Base-by-base conservation (phyloP, 2,329 filamentous ascomycete genomes). In the Pseudogymnoascus sp. region DNA sequence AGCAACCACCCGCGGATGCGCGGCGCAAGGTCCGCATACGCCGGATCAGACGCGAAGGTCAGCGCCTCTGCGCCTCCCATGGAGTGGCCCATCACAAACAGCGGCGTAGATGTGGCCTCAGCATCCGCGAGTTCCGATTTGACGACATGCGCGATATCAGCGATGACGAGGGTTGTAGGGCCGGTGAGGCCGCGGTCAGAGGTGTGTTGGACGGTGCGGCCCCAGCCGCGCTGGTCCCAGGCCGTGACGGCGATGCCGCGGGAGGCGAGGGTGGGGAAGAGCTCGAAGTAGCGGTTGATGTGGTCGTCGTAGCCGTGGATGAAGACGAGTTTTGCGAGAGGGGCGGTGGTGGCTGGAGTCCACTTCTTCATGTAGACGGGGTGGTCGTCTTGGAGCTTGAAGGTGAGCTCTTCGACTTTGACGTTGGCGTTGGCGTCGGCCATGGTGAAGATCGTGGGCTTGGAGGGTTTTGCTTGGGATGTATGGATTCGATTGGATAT, bases 271-370 rank as follows among this genome's bases (percentile, higher is more conserved):
- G 77, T 78, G 5, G 86, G 82, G 76, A 95, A 93, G 71, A 96
- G 83, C 63, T 82, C 81, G 72, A 86, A 83, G 77, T 96, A 96
- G 64, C 86, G 84, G 75, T 89, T 86, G 74, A 89, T 79, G 75
- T 96, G 91, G 75, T 96, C 93, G 74, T 86, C 91, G 80, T 93
- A 97, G 70, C 93, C 93, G 77, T 97, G 93, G 66, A 97, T 78
- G 75, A 96, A 89, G 70, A 95, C 80, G 60, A 96, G 75, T 68
- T 89, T 89, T 37, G 92, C 92, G 70, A 82, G 84, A 63, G 69
- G 63, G 2, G 68, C 21, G 16, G 28, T 3, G 28, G 56, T 21
- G 49, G 23, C 31, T 21, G 56, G 56, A 5, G 28, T 11, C 31
- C 36, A 59, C 21, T 59, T 59, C 36, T 59, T 36, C 56, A 59